Percentiles rank a stretch among this genome's conserved stretches.
Conservation (phyloP, 1,284 basidiomycete genomes). For the Cerrena zonata region DNA sequence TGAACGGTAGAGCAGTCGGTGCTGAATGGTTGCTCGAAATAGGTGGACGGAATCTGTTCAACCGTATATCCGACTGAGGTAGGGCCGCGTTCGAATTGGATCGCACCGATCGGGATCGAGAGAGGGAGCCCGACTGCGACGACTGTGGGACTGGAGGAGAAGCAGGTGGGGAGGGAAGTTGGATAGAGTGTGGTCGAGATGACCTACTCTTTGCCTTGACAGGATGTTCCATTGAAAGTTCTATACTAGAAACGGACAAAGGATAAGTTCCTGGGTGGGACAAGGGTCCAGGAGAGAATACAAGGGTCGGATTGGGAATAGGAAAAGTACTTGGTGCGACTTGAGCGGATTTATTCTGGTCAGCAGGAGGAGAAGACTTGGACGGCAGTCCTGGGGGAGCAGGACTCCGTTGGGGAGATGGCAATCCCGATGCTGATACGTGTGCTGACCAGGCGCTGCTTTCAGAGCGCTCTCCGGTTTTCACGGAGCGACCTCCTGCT, state of each 20-base stretch:
- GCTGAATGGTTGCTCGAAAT: slow-evolving; percentile 17
- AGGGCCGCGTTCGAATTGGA: slow-evolving; percentile 13
- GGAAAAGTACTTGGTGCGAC: background rate
- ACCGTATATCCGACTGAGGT: slow-evolving; percentile 12
- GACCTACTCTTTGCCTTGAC: slow-evolving; percentile 4
- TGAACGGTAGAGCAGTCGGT: slow-evolving; percentile 20
- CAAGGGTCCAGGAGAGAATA: background rate
- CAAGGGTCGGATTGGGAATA: background rate
- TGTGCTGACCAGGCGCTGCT: slow-evolving; percentile 14
- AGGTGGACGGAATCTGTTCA: slow-evolving; percentile 18
- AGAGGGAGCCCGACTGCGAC: slow-evolving; percentile 1
- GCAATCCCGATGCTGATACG: slow-evolving; percentile 14
- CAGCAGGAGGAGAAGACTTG: slow-evolving; percentile 7
- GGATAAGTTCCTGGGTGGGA: background rate
- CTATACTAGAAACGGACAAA: slow-evolving; percentile 18
- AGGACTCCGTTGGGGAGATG: slow-evolving; percentile 19
- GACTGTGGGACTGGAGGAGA: slow-evolving; percentile 19
- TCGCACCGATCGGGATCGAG: slow-evolving; percentile 10
- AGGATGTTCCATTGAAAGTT: slow-evolving; percentile 11
- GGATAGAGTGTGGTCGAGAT: slow-evolving; percentile 18
- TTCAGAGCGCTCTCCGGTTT: slow-evolving; percentile 11
- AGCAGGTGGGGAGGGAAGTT: slow-evolving; percentile 28
- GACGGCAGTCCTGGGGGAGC: slow-evolving; percentile 24
- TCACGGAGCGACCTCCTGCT: slow-evolving; percentile 7
- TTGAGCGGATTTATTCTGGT: slow-evolving; percentile 3